Evolutionary conservation across 176 grass and related monocot species (phyloP), one percentile per base, ranked within the genome.

Genomic region (Oryza glaberrima): DNA sequence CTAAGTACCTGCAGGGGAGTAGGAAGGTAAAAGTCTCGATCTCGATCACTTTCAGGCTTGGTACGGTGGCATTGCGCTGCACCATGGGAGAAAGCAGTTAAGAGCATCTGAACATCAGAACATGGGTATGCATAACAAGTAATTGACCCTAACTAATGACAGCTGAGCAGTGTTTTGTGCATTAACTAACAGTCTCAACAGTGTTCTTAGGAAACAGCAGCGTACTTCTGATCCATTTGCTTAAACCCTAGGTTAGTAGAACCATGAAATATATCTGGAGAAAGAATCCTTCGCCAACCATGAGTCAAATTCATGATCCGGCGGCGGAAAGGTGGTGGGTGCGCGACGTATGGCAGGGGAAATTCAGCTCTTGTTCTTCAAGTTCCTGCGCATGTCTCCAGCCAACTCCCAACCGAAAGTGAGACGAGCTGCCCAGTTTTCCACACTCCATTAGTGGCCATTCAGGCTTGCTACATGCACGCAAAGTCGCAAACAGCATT

Each of bases 391-490:
- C 65, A 60, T 26, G 58, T 19, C 58, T 63, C 41, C 82, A 85
- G 23, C 79, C 75, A 90, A 86, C 84, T 79, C 48, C 88, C 84
- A 90, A 90, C 84, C 70, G 63, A 49, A 73, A 69, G 28, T 54
- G 80, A 54, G 75, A 86, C 58, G 36, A 41, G 13, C 17, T 28
- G 65, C n/a, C 73, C 60, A 11, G 69, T 48, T 90, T 90, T 83
- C 84, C 75, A 75, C 84, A 19, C 61, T 32, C 75, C 75, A 79
- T 86, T 78, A 78, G 56, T 82, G 73, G 12, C 73, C 67, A 52
- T 26, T 70, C 11, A 7, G 61, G 66, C 0, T n/a, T 67, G 58
- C 60, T n/a, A 41, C 40, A 41, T 64, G 1, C 66, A 30, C 73
- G 70, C 66, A 3, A 44, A 65, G 41, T 17, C 66, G 11, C 66